These are phyloP conservation scores for Przewalskia tangutica DNA, from an alignment of 257 asterid genomes.

Conservation along the genomic window DNA sequence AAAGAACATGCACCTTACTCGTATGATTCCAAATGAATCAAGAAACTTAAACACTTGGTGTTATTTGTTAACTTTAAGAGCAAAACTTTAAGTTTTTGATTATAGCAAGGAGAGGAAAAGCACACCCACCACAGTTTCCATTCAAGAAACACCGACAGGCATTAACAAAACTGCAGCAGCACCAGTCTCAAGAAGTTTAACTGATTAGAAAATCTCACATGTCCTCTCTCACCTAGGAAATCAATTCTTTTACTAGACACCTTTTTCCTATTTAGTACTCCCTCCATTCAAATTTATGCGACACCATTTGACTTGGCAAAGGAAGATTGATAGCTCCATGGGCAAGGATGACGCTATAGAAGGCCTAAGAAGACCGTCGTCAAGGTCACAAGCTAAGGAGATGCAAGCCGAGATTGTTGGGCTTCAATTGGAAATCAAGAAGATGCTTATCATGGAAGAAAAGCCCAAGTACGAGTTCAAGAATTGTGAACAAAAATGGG, in stretches of 20 bases:
- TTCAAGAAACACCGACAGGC: neutral
- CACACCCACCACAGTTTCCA: neutral
- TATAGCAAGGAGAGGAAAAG: neutral
- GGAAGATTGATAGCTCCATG: neutral
- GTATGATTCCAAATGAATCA: neutral
- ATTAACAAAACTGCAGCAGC: slow-evolving; percentile 1
- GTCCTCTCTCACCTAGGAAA: neutral
- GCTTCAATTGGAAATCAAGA: too few relatives aligned
- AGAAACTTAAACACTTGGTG: neutral
- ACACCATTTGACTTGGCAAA: too few relatives aligned
- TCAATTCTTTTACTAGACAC: neutral
- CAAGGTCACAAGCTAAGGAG: too few relatives aligned
- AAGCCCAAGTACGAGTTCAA: too few relatives aligned
- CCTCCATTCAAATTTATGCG: too few relatives aligned
- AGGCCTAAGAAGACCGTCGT: too few relatives aligned
- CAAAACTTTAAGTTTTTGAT: neutral
- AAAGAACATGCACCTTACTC: neutral
- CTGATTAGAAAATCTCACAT: neutral
- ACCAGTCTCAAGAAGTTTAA: neutral
- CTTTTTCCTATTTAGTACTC: neutral
- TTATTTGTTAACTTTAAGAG: neutral
- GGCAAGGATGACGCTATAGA: too few relatives aligned
- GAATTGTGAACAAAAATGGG: too few relatives aligned
- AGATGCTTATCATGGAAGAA: too few relatives aligned
- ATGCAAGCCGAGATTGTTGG: too few relatives aligned